These are phyloP conservation scores for Ilyonectria sp. DNA, from an alignment of 2,329 filamentous ascomycete genomes.

Conservation along the genomic window DNA sequence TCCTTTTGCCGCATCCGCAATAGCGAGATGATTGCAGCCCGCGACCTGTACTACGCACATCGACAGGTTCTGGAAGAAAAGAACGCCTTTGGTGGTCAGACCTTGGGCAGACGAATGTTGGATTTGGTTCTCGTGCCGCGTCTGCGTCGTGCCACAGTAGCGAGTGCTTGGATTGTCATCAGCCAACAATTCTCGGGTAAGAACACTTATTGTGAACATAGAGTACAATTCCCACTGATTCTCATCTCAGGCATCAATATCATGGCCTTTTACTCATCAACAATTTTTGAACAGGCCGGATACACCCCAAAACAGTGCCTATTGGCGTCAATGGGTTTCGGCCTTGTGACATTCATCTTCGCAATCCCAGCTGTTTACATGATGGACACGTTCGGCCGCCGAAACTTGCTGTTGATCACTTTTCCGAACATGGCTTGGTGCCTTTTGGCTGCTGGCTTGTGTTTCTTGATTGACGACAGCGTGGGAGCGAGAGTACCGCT, in stretches of 20 bases:
- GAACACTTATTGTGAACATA: neutral
- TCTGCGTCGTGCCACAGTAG: conserved; percentile 59
- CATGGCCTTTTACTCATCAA: conserved; percentile 66
- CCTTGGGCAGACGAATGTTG: conserved; percentile 56
- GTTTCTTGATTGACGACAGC: conserved; percentile 61
- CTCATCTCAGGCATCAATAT: conserved; percentile 36
- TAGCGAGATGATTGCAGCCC: conserved; percentile 70
- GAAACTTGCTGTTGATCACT: conserved; percentile 56
- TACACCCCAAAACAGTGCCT: conserved; percentile 58
- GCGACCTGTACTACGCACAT: conserved; percentile 70
- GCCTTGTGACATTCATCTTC: conserved; percentile 67
- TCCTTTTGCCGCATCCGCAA: conserved; percentile 71
- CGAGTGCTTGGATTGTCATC: conserved; percentile 50
- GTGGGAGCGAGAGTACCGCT: conserved; percentile 59
- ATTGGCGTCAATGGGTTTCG: conserved; percentile 68
- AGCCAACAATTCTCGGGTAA: conserved; percentile 52
- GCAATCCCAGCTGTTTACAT: conserved; percentile 68
- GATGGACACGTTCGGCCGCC: conserved; percentile 67
- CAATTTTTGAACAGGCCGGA: conserved; percentile 64
- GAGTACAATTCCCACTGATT: neutral
- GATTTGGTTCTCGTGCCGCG: conserved; percentile 65
- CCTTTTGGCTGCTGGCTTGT: conserved; percentile 55
- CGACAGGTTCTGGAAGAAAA: conserved; percentile 54
- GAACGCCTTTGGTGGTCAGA: conserved; percentile 52
- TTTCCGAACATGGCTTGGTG: conserved; percentile 53